Base-by-base conservation (phyloP, 805 yeast genomes). In the Candida sonorensis region DNA sequence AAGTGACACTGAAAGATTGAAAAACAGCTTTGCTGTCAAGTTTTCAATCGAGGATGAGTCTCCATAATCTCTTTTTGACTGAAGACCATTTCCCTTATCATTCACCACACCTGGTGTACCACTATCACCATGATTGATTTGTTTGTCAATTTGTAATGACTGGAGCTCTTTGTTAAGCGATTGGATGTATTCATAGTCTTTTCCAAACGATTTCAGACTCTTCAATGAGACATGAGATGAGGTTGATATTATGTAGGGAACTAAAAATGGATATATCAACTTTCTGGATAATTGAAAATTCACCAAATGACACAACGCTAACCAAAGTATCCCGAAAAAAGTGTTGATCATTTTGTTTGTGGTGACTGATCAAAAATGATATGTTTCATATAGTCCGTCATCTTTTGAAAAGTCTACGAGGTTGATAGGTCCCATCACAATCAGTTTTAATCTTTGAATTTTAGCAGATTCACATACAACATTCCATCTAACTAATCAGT, bases 1-100 rank as follows among this genome's bases (percentile, higher is more conserved):
- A 9, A 54, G 40, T 3, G 59, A 45, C n/a, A 49, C 33, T 4
- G 55, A 39, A 7, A 47, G 10, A 31, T 50, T 44, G 34, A 53
- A 48, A 10, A 43, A 23, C 2, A 42, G 5, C 17, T 31, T 38
- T 17, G 35, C 26, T 10, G 29, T 14, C 10, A 12, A 6, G n/a
- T 18, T 19, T 7, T 29, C 13, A 22, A 17, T 8, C 21, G 16
- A 23, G 10, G 16, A 3, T 24, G 12, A 3, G 12, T 2, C 15
- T n/a, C n/a, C n/a, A n/a, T n/a, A n/a, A n/a, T n/a, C n/a, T n/a
- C n/a, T n/a, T n/a, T n/a, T n/a, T n/a, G n/a, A n/a, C n/a, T n/a
- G n/a, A n/a, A n/a, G n/a, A 15, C 18, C 21, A 18, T 28, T 13
- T n/a, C 21, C 29, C 16, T 11, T 27, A 9, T 17, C 13, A 13